These are phyloP conservation scores for Thamnidium elegans DNA, from an alignment of 192 early-diverging fungal genomes.

Conservation along the genomic window DNA sequence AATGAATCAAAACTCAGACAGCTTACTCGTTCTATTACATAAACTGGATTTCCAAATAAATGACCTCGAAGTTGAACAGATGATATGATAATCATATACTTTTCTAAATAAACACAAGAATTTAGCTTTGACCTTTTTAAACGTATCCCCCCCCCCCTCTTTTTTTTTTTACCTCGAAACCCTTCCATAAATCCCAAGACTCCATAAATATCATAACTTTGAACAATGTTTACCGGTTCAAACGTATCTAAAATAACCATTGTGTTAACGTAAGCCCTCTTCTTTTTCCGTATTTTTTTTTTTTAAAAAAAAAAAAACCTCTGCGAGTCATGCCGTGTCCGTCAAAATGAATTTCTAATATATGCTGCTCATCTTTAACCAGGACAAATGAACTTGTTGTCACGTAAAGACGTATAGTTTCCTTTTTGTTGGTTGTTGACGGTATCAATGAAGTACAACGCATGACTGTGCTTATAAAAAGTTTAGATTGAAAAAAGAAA, in stretches of 20 bases:
- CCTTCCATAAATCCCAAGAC: conserved; percentile 32
- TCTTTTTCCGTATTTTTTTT: too few species aligned
- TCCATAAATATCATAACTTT: conserved; percentile 28
- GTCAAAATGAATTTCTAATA: conserved; percentile 24
- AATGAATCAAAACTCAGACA: conserved; percentile 35
- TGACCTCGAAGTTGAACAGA: conserved; percentile 36
- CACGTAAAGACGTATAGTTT: not conserved
- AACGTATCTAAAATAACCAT: conserved; percentile 16
- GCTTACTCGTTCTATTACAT: conserved; percentile 38
- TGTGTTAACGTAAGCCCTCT: not conserved
- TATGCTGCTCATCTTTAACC: conserved; percentile 6
- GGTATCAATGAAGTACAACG: too few species aligned
- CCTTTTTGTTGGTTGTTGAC: not conserved
- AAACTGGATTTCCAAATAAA: conserved; percentile 38
- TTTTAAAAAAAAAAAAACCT: conserved; percentile 5
- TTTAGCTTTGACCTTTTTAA: not conserved
- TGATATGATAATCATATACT: conserved; percentile 38
- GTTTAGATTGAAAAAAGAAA: too few species aligned
- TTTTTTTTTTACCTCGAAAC: conserved; percentile 3
- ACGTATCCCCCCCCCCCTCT: too few species aligned
- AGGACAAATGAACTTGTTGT: conserved; percentile 12
- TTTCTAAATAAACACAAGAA: not conserved
- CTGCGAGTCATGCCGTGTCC: conserved; percentile 16
- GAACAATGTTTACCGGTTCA: conserved; percentile 8
- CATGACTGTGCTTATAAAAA: too few species aligned